Percentiles rank a stretch among this genome's conserved stretches.
These are phyloP conservation scores for Tolypocladium pustulatum DNA, from an alignment of 2,329 filamentous ascomycete genomes.

Conservation along the genomic window DNA sequence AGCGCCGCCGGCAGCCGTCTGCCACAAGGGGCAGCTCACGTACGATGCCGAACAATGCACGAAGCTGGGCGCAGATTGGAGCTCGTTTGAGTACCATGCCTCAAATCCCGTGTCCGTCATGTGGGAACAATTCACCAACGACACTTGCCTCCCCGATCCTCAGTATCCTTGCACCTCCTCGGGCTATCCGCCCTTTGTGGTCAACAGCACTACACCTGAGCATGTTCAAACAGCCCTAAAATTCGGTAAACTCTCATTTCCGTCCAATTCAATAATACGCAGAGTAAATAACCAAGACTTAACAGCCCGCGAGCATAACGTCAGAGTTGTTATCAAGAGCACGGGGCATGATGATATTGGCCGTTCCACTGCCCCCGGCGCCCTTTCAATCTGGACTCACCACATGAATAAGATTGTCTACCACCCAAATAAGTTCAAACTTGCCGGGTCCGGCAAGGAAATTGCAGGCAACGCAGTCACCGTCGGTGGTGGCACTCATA, in stretches of 20 bases:
- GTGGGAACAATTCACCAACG: slow-evolving; percentile 35
- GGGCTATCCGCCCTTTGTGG: slow-evolving; percentile 25
- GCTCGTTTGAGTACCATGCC: slow-evolving; percentile 15
- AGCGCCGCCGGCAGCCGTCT: slow-evolving; percentile 22
- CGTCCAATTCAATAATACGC: neutral
- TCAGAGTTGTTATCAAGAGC: slow-evolving; percentile 30
- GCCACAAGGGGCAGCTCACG: slow-evolving; percentile 14
- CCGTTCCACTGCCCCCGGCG: slow-evolving; percentile 35
- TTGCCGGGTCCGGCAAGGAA: slow-evolving; percentile 25
- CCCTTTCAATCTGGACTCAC: slow-evolving; percentile 44
- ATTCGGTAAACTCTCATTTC: slow-evolving; percentile 26
- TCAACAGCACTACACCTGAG: slow-evolving; percentile 21
- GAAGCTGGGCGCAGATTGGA: slow-evolving; percentile 12
- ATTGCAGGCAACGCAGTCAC: slow-evolving; percentile 41
- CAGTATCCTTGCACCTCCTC: slow-evolving; percentile 19
- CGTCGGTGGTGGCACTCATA: slow-evolving; percentile 41
- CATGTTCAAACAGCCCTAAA: slow-evolving; percentile 24
- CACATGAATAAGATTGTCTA: slow-evolving; percentile 29
- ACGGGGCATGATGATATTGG: slow-evolving; percentile 34
- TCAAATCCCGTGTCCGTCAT: slow-evolving; percentile 20
- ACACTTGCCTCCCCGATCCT: slow-evolving; percentile 35
- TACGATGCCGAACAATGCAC: slow-evolving; percentile 20
- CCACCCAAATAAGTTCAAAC: slow-evolving; percentile 27
- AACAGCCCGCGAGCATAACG: slow-evolving; percentile 27
- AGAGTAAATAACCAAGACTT: fast-evolving